Evolutionary conservation across 805 yeast species (phyloP).

Genomic region (Teunomyces funiuensis): DNA sequence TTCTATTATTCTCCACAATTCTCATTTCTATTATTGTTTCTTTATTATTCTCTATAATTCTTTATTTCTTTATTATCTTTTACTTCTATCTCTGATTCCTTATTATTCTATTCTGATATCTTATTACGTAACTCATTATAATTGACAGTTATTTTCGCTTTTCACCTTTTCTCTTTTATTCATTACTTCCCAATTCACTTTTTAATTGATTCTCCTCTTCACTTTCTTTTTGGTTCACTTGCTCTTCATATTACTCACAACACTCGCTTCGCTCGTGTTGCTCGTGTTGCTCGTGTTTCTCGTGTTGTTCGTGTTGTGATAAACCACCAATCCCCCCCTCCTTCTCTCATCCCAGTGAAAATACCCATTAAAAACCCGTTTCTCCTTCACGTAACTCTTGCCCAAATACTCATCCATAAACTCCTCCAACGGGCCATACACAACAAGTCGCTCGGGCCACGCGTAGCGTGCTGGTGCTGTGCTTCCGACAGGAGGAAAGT

Average conservation of each 20-base stretch:
- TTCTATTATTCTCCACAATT: no score
- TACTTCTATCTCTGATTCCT: no score
- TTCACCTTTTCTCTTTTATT: not conserved
- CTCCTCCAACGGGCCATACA: slow-evolving; percentile 64
- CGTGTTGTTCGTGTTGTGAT: slow-evolving; percentile 27
- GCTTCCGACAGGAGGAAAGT: slow-evolving; percentile 44
- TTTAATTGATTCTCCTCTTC: no score
- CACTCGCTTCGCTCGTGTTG: no score
- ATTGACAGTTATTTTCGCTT: not conserved
- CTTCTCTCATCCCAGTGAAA: slow-evolving; percentile 87
- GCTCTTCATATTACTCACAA: no score
- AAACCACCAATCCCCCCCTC: slow-evolving; percentile 73
- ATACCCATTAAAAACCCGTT: slow-evolving; percentile 70
- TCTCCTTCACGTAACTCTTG: slow-evolving; percentile 44
- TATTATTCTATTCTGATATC: no score
- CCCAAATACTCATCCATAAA: slow-evolving; percentile 41
- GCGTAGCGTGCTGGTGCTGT: slow-evolving; percentile 27
- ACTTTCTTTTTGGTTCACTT: no score
- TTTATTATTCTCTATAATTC: no score
- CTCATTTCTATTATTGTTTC: no score
- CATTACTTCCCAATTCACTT: not conserved
- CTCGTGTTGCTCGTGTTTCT: no score
- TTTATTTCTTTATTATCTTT: no score
- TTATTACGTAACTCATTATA: no score
- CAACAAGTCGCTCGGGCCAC: slow-evolving; percentile 75